A percentile compares a stretch with the other conserved stretches of the same genome.
These are phyloP conservation scores for Tricladium varicosporioides DNA, from an alignment of 2,329 filamentous ascomycete genomes.

Conservation along the genomic window DNA sequence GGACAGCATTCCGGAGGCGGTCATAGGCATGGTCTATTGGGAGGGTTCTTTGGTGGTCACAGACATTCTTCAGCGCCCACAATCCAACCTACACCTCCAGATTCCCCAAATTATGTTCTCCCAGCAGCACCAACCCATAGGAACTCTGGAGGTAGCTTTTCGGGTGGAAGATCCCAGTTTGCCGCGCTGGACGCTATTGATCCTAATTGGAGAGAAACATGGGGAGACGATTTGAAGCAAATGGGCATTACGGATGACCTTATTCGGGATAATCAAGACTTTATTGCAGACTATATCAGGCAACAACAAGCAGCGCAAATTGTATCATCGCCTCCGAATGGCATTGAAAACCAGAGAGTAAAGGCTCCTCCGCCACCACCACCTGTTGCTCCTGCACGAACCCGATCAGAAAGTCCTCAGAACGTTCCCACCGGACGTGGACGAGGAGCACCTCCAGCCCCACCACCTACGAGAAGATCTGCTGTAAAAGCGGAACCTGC, in stretches of 20 bases:
- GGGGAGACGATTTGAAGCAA: constrained; percentile 60
- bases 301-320: constrained; percentile 52
- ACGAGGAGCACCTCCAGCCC: constrained; percentile 46
- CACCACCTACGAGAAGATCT: constrained; percentile 60
- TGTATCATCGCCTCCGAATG: constrained; percentile 40
- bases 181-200: constrained; percentile 62
- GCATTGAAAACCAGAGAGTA: constrained; percentile 42
- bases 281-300: constrained; percentile 63
- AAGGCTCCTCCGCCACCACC: constrained; percentile 62
- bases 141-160: constrained; percentile 45
- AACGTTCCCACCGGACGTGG: constrained; percentile 30
- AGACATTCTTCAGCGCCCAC: constrained; percentile 54
- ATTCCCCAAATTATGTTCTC: constrained; percentile 49
- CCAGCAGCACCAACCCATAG: constrained; percentile 36
- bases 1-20: constrained; percentile 41
- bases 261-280: constrained; percentile 66
- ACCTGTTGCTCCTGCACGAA: constrained; percentile 41
- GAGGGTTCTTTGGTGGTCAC: constrained; percentile 58
- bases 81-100: constrained; percentile 47
- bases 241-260: constrained; percentile 66
- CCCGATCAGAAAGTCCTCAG: constrained; percentile 32
- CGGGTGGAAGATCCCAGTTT: constrained; percentile 55
- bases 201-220: constrained; percentile 62
- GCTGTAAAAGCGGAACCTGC: constrained; percentile 49
- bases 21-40: constrained; percentile 48